phyloP scores from a whole-genome alignment of 2,329 filamentous ascomycete genomes.

The Aquanectria penicillioides region DNA sequence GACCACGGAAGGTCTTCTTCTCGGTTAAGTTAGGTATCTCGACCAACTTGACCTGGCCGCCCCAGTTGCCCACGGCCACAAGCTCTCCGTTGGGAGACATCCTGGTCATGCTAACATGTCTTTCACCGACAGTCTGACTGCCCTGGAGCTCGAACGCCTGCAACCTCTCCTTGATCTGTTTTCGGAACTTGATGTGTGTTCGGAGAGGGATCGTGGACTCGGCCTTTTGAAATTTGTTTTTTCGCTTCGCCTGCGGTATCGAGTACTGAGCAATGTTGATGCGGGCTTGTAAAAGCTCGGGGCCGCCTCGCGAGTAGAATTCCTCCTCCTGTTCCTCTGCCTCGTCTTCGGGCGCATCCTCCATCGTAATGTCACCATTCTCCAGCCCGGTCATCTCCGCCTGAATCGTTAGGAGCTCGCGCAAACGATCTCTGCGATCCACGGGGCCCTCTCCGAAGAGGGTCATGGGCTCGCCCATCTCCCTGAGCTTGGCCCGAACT shows the following conservation, averaged over 20 bases:
- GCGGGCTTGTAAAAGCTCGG: slow-evolving; percentile 78
- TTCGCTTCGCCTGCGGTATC: slow-evolving; percentile 80
- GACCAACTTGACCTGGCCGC: slow-evolving; percentile 86
- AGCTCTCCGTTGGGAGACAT: slow-evolving; percentile 87
- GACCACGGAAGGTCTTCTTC: slow-evolving; percentile 80
- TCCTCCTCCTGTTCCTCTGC: slow-evolving; percentile 86
- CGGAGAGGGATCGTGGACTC: slow-evolving; percentile 87
- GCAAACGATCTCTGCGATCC: slow-evolving; percentile 86
- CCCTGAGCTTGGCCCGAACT: slow-evolving; percentile 82
- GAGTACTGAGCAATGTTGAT: slow-evolving; percentile 85
- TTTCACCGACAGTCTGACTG: slow-evolving; percentile 90
- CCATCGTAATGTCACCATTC: slow-evolving; percentile 69
- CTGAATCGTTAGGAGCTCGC: slow-evolving; percentile 80
- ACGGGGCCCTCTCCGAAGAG: slow-evolving; percentile 90
- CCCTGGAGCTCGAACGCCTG: slow-evolving; percentile 90
- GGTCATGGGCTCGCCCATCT: slow-evolving; percentile 92
- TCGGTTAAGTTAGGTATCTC: slow-evolving; percentile 84
- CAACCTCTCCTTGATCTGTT: slow-evolving; percentile 84
- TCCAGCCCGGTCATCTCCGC: slow-evolving; percentile 69
- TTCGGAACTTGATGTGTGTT: slow-evolving; percentile 92
- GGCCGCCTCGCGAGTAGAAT: slow-evolving; percentile 88
- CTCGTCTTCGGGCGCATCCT: slow-evolving; percentile 67
- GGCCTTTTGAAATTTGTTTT: slow-evolving; percentile 79
- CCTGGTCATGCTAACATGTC: slow-evolving; percentile 90
- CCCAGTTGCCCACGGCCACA: slow-evolving; percentile 93